A percentile compares a stretch with the other conserved stretches of the same genome.
phyloP scores from a whole-genome alignment of 345 rosid species.

The Atalantia buxifolia region DNA sequence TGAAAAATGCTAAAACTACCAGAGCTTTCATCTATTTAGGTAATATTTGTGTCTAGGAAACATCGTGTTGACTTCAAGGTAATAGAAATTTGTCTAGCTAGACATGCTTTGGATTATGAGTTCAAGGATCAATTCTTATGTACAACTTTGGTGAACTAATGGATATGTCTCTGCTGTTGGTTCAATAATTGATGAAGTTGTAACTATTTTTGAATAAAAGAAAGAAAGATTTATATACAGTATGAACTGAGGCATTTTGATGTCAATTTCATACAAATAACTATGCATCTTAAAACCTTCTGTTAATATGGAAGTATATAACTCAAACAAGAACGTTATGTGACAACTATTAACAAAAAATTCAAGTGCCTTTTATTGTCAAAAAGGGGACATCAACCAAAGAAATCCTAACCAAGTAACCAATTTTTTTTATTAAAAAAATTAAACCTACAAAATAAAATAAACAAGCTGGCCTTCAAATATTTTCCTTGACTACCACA shows the following conservation, averaged over 20 bases:
- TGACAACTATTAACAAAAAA: background rate
- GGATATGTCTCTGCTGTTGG: background rate
- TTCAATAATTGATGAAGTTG: background rate
- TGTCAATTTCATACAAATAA: too few species aligned
- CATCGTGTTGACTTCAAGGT: background rate
- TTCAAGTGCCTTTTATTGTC: background rate
- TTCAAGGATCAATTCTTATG: constrained; percentile 7
- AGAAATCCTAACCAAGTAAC: background rate
- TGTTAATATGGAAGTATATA: too few species aligned
- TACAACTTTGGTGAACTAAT: background rate
- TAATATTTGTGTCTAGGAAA: background rate
- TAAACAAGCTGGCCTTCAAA: background rate
- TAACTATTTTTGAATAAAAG: background rate
- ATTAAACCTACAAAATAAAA: background rate
- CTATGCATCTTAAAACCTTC: too few species aligned
- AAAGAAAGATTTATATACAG: too few species aligned
- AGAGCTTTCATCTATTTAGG: background rate
- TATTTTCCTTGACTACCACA: constrained; percentile 8
- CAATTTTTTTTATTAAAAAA: background rate
- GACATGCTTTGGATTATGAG: background rate
- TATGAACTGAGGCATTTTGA: too few species aligned
- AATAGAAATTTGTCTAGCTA: background rate
- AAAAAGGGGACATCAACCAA: background rate
- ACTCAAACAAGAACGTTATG: background rate
- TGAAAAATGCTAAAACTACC: too few species aligned